phyloP scores from a whole-genome alignment of 2,329 filamentous ascomycete genomes.

The Purpureocillium takamizusanense region DNA sequence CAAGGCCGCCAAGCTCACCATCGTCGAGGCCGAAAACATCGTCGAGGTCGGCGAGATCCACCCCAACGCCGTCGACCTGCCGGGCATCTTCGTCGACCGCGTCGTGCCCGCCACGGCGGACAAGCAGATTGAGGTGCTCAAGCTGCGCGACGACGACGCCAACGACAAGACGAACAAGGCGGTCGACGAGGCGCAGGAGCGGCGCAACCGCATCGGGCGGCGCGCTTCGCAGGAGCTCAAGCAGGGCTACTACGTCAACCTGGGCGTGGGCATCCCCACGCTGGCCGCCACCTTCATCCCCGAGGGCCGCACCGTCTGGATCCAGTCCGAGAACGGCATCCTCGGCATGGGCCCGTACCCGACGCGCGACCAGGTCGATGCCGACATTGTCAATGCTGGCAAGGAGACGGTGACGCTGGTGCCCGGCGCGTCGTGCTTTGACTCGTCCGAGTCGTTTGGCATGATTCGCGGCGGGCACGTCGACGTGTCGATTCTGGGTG shows the following conservation, averaged over 20 bases:
- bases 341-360: slow-evolving; percentile 78
- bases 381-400: slow-evolving; percentile 77
- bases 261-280: slow-evolving; percentile 79
- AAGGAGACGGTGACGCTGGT: slow-evolving; percentile 80
- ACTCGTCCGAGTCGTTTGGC: slow-evolving; percentile 71
- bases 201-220: slow-evolving; percentile 63
- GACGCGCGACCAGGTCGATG: slow-evolving; percentile 59
- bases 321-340: slow-evolving; percentile 82
- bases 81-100: slow-evolving; percentile 74
- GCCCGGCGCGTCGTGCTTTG: slow-evolving; percentile 68
- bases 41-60: slow-evolving; percentile 65
- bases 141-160: slow-evolving; percentile 39
- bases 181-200: slow-evolving; percentile 36
- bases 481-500: slow-evolving; percentile 73
- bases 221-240: slow-evolving; percentile 75
- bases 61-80: slow-evolving; percentile 67
- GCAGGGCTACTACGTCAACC: slow-evolving; percentile 70
- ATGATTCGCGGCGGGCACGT: slow-evolving; percentile 85
- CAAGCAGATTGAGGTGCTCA: slow-evolving; percentile 65
- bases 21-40: slow-evolving; percentile 80
- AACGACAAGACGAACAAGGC: slow-evolving; percentile 22
- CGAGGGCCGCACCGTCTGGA: slow-evolving; percentile 61
- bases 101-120: slow-evolving; percentile 65
- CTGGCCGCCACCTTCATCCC: slow-evolving; percentile 72
- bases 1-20: slow-evolving; percentile 68